Evolutionary conservation across 2,329 filamentous ascomycete species (phyloP).

Genomic region (Aureobasidium namibiae): DNA sequence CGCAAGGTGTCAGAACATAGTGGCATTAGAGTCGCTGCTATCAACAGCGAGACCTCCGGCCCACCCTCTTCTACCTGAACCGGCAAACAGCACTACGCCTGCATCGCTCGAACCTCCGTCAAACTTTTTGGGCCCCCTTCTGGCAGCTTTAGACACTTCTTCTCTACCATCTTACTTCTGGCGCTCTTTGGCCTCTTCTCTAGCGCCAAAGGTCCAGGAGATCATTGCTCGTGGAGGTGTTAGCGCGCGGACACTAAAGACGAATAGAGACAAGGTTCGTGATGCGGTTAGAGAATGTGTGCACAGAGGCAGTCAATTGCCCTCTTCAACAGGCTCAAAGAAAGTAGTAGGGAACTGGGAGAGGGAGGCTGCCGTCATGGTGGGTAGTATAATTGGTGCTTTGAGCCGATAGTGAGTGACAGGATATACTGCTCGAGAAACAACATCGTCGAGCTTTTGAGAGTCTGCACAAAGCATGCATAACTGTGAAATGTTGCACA

Average conservation of each 20-base stretch:
- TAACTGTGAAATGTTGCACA: neutral
- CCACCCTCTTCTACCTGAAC: conserved; percentile 53
- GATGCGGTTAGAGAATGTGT: conserved; percentile 80
- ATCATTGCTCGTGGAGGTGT: conserved; percentile 76
- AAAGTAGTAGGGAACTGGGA: conserved; percentile 59
- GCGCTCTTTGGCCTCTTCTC: conserved; percentile 72
- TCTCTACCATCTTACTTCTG: conserved; percentile 89
- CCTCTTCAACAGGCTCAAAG: conserved; percentile 37
- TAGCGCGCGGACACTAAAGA: conserved; percentile 68
- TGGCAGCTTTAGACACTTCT: conserved; percentile 74
- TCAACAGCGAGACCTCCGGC: conserved; percentile 56
- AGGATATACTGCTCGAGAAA: neutral
- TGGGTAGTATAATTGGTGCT: conserved; percentile 67
- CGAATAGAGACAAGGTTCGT: conserved; percentile 65
- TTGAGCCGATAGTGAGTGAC: conserved; percentile 27
- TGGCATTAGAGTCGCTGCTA: conserved; percentile 76
- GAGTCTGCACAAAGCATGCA: neutral
- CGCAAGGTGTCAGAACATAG: conserved; percentile 78
- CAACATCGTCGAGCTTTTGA: neutral
- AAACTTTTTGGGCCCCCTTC: conserved; percentile 49
- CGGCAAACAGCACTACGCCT: conserved; percentile 1
- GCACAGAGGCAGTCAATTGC: conserved; percentile 62
- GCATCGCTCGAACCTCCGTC: conserved; percentile 16
- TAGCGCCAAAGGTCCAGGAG: conserved; percentile 73
- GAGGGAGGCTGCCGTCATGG: conserved; percentile 90